Evolutionary conservation across 1,139 yeast species (phyloP).

Genomic region (Debaryomyces nepalensis): DNA sequence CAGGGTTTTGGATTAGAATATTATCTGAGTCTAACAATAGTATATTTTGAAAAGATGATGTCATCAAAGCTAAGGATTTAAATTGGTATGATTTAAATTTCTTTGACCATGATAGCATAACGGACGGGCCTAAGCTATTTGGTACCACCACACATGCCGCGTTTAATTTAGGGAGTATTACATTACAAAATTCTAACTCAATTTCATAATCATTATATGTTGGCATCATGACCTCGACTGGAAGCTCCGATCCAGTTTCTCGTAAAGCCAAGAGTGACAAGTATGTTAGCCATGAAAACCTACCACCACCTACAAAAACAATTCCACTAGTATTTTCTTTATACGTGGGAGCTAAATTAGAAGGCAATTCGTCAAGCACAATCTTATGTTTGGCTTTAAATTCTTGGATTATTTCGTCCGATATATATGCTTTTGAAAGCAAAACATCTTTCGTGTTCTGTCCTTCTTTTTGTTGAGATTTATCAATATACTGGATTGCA

Average conservation of each 20-base stretch:
- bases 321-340: slow-evolving; percentile 35
- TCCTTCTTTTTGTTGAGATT: slow-evolving; percentile 29
- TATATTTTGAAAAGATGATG: slow-evolving; percentile 48
- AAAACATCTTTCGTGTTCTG: slow-evolving; percentile 32
- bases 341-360: slow-evolving; percentile 29
- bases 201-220: slow-evolving; percentile 34
- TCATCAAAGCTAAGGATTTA: slow-evolving; percentile 45
- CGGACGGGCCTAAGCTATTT: slow-evolving; percentile 31
- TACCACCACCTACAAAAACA: slow-evolving; percentile 45
- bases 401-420: slow-evolving; percentile 28
- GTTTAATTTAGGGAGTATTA: slow-evolving; percentile 28
- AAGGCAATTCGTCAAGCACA: slow-evolving; percentile 31
- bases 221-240: slow-evolving; percentile 46
- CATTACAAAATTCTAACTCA: slow-evolving; percentile 33
- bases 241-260: slow-evolving; percentile 40
- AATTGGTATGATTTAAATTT: slow-evolving; percentile 42
- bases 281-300: slow-evolving; percentile 45
- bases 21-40: slow-evolving; percentile 50
- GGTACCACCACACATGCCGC: slow-evolving; percentile 41
- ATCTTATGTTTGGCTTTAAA: slow-evolving; percentile 30
- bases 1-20: slow-evolving; percentile 42
- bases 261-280: slow-evolving; percentile 39
- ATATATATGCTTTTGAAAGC: slow-evolving; percentile 34
- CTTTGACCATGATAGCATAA: slow-evolving; percentile 35
- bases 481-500: slow-evolving; percentile 30